Conservation (phyloP, 1,139 yeast species). For the Scheffersomyces quercinus region DNA sequence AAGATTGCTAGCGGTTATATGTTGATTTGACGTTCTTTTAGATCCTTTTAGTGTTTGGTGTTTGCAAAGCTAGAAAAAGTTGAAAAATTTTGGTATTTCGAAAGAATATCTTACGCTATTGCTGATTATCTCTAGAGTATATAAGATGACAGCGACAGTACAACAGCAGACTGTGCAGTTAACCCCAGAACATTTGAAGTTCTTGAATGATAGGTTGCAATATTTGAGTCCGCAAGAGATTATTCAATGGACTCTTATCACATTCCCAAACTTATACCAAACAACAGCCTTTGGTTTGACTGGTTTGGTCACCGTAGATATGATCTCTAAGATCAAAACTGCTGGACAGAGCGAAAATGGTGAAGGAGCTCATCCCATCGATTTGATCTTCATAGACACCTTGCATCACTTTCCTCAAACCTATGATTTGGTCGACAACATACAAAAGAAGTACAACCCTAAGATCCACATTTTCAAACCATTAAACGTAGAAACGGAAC, state of each 20-base stretch:
- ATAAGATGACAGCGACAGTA: background rate
- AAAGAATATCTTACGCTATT: too few relatives aligned
- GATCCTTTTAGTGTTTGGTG: too few relatives aligned
- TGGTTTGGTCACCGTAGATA: constrained; percentile 85
- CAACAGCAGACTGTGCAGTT: constrained; percentile 19
- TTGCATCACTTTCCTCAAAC: constrained; percentile 94
- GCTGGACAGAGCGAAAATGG: constrained; percentile 4
- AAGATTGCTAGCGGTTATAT: too few relatives aligned
- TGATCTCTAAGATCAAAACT: constrained; percentile 58
- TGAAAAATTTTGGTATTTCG: too few relatives aligned
- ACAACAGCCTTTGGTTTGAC: constrained; percentile 96
- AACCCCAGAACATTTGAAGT: constrained; percentile 47
- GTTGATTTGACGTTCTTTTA: too few relatives aligned
- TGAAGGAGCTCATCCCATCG: constrained; percentile 49
- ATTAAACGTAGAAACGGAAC: constrained; percentile 50
- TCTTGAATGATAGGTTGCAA: constrained; percentile 60
- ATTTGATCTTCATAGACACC: constrained; percentile 85
- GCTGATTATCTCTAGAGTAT: too few relatives aligned
- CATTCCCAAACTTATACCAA: constrained; percentile 81
- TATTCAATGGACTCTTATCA: constrained; percentile 75
- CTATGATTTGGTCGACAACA: constrained; percentile 62
- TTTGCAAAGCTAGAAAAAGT: too few relatives aligned
- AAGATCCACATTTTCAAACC: constrained; percentile 69
- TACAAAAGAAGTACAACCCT: constrained; percentile 56
- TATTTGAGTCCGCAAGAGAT: constrained; percentile 67